Evolutionary conservation across 148 eudicot species (phyloP), one percentile per base, ranked within the genome.

Genomic region (Mesembryanthemum crystallinum): DNA sequence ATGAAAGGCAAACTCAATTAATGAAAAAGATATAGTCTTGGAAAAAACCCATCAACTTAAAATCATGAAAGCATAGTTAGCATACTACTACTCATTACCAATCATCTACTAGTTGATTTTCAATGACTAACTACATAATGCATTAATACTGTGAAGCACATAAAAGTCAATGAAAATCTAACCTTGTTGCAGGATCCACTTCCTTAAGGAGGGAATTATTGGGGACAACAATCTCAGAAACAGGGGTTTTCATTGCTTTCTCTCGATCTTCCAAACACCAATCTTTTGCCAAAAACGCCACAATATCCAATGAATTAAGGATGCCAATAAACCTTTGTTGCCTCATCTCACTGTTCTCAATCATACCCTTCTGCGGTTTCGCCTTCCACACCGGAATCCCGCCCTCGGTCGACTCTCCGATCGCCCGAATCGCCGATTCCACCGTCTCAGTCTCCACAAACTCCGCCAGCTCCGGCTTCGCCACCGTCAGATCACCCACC

Each of bases 171-270:
- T 39, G 14, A 52, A 51, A 61, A 52, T 33, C 85, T 23, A 84
- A 94, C 98, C 98, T 90, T 52, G 98, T 94, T 15, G 88, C 98
- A 80, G 98, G 97, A 92, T 92, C 97, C 43, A 92, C 96, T 78
- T 86, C 89, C 82, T 82, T 94, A 58, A 94, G 92, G 27, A 90
- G 82, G 18, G 96, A 86, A 77, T 79, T 83, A 45, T 92, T 78
- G 28, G 85, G 90, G 64, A 87, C 79, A 79, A 94, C 82, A 66
- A 92, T 86, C 55, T 90, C 85, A 11, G 98, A 90, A 79, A 94
- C 98, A 0, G 92, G 96, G 42, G 97, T 92, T 28, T 81, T 92
- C 88, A 94, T 69, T 33, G 97, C 98, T 73, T 88, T 94, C 29
- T 89, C 94, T 59, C 86, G 96, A 86, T 94, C 97, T 11, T 84